phyloP scores from a whole-genome alignment of 2,329 filamentous ascomycete species.

The Sarocladium brachiariae region DNA sequence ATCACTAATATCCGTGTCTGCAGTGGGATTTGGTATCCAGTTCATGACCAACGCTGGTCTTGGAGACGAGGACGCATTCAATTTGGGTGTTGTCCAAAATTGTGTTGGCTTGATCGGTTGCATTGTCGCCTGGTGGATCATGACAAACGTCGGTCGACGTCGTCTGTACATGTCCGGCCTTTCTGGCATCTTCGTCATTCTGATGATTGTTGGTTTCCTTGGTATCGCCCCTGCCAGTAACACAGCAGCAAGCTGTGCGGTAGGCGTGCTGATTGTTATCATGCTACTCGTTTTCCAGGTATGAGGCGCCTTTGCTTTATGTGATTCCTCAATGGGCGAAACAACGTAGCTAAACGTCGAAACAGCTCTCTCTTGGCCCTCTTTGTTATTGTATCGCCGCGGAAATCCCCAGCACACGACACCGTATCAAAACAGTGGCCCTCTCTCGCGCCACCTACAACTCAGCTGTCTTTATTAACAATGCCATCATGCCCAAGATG shows the following conservation, averaged over 20 bases:
- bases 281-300: slow-evolving; percentile 25
- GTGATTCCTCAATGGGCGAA: too few relatives aligned
- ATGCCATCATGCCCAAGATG: slow-evolving; percentile 16
- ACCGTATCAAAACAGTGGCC: slow-evolving; percentile 25
- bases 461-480: slow-evolving; percentile 10
- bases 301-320: too few relatives aligned
- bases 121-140: slow-evolving; percentile 32
- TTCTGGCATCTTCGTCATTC: slow-evolving; percentile 30
- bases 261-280: slow-evolving; percentile 26
- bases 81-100: slow-evolving; percentile 32
- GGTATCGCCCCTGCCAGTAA: slow-evolving; percentile 16
- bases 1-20: neutral
- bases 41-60: slow-evolving; percentile 34
- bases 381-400: slow-evolving; percentile 32
- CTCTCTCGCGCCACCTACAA: slow-evolving; percentile 24
- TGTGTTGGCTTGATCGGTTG: slow-evolving; percentile 33
- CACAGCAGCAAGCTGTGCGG: slow-evolving; percentile 16
- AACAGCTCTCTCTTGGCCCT: slow-evolving; percentile 23
- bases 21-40: slow-evolving; percentile 27
- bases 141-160: slow-evolving; percentile 30
- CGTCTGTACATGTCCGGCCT: slow-evolving; percentile 34
- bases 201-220: slow-evolving; percentile 27
- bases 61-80: slow-evolving; percentile 27
- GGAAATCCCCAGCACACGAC: slow-evolving; percentile 34
- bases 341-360: too few relatives aligned